Evolutionary conservation across 2,329 filamentous ascomycete species (phyloP), one percentile per base, ranked within the genome.

Genomic region (Graphilbum fragrans): DNA sequence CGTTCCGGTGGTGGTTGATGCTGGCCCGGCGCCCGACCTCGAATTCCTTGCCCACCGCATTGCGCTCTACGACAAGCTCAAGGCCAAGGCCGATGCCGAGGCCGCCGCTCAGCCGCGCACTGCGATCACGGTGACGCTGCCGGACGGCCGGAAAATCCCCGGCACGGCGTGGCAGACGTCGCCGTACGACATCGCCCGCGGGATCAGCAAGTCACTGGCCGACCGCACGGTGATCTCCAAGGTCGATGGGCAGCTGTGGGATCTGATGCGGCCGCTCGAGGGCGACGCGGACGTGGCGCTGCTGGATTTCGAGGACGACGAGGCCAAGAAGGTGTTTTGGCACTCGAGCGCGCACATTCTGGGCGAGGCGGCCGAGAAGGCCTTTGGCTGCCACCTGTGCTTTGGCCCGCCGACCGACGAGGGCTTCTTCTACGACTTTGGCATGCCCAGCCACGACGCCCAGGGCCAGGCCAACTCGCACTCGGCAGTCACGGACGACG

Each of bases 371-470:
- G 84, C 82, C 38, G 92, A 98, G 64, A 76, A 83, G 56, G 76
- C 87, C 54, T 98, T 87, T 57, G 86, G 87, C 45, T 95, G 90
- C 64, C 81, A 85, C 53, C 75, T 95, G 36, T 95, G 87, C 61
- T 93, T 95, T 58, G 92, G 92, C 20, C 92, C 92, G 27, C 92
- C 86, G 29, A 87, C 90, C 35, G 78, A 87, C 41, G 82, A 88
- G 60, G 90, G 87, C 32, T 95, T 94, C 70, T 95, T 94, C 70
- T 96, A 95, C 63, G 86, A 96, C 64, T 95, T 96, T 88, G 83
- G 83, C 25, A 70, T 86, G 35, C 76, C 82, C 37, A 80, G 82
- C 32, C 78, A 80, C 42, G 67, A 48, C 44, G 45, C 23, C 39
- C 33, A 38, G 21, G 47, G 48, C 64, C 55, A 41, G 37, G 37